Evolutionary conservation across 495 filamentous ascomycete genomes (phyloP).

Genomic region (Cladorrhinum samala): DNA sequence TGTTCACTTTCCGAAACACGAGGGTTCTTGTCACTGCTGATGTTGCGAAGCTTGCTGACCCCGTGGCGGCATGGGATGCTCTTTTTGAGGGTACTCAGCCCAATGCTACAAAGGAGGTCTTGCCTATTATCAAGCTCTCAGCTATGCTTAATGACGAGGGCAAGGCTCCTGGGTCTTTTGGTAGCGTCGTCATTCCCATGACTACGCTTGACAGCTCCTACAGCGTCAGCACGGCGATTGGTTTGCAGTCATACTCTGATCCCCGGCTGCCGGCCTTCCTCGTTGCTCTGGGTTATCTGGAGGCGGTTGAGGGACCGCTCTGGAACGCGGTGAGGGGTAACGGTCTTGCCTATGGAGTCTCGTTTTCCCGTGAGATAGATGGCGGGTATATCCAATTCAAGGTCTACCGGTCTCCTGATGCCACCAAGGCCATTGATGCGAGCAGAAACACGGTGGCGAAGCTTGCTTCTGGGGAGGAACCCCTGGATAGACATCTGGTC

Average conservation of each 20-base stretch:
- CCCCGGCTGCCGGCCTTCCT: conserved; percentile 75
- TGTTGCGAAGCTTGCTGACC: conserved; percentile 64
- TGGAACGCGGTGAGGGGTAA: conserved; percentile 89
- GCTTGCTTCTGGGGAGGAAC: conserved; percentile 46
- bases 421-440: conserved; percentile 76
- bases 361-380: conserved; percentile 67
- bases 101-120: conserved; percentile 35
- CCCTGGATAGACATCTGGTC: conserved; percentile 73
- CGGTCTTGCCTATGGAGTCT: conserved; percentile 83
- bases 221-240: conserved; percentile 65
- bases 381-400: conserved; percentile 72
- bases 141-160: conserved; percentile 67
- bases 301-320: conserved; percentile 87
- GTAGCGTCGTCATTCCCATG: conserved; percentile 79
- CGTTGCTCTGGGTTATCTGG: conserved; percentile 84
- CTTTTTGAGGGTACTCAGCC: conserved; percentile 43
- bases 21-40: conserved; percentile 79
- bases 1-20: conserved; percentile 77
- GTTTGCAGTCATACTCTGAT: conserved; percentile 67
- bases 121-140: conserved; percentile 41
- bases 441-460: conserved; percentile 61
- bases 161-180: conserved; percentile 59
- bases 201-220: conserved; percentile 91
- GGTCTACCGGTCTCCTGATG: conserved; percentile 85
- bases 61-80: conserved; percentile 77